Evolutionary conservation across 176 grass and related monocot genomes (phyloP), one percentile per base, ranked within the genome.

Genomic region (Juncus inflexus): DNA sequence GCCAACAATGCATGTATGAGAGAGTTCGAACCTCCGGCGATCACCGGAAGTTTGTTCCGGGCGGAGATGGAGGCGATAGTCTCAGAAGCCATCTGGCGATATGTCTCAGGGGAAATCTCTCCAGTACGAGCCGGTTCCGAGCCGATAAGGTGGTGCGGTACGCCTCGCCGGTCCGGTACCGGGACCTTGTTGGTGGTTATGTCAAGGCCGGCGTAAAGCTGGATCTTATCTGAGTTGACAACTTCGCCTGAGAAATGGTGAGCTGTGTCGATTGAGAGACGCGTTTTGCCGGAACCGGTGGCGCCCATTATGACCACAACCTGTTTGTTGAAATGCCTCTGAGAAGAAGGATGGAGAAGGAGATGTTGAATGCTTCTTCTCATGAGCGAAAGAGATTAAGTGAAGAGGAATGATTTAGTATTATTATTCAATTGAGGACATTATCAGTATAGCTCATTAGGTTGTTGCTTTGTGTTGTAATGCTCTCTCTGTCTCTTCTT

Each of bases 21-120:
- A 4, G 91, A 96, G 69, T 96, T 96, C 47, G 91, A 96, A 0
- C 91, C 91, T 12, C 91, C 91, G 11, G 91, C 87, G 12, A 96
- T 67, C 3, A 96, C 76, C 4, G 91, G 91, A 42, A 96, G 59
- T 12, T 57, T 70, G 0, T 80, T 42, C 37, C 84, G 76, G 15
- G 78, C 56, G 2, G 69, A 61, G 60, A 96, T 82, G 35, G 60
- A 65, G 11, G 64, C 58, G 35, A 70, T 78, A 35, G 62, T 3
- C 12, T 53, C 9, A 42, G 73, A 12, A 2, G 83, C 81, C 1
- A 96, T 69, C 70, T 28, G 42, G 12, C 80, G 77, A 69, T 76
- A 91, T 13, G 55, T 55, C 10, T 63, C 2, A 1, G 77, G 3
- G 0, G 70, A 58, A 0, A 91, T 79, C 77, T 87, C 84, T 0